These are phyloP conservation scores for Anisogramma anomala DNA, from an alignment of 2,329 filamentous ascomycete genomes.

Conservation along the genomic window DNA sequence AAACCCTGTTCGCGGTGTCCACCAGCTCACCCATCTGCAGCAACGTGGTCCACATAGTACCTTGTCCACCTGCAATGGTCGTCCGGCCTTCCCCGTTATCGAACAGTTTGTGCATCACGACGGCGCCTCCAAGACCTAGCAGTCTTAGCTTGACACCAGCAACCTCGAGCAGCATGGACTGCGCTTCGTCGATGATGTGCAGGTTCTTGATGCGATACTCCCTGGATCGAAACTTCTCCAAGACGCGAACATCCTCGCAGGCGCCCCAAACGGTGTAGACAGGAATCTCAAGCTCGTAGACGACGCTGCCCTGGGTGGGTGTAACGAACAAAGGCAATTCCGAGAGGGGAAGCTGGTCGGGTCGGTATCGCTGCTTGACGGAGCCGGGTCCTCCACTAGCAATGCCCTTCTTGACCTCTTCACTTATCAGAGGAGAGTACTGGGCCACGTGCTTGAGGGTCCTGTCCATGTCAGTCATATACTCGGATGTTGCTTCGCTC, in stretches of 20 bases:
- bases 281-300: conserved; percentile 83
- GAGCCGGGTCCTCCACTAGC: conserved; percentile 56
- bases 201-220: conserved; percentile 98
- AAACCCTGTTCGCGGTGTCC: conserved; percentile 94
- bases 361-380: conserved; percentile 74
- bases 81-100: conserved; percentile 97
- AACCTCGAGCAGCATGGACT: conserved; percentile 86
- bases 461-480: conserved; percentile 34
- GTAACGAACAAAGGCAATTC: conserved; percentile 75
- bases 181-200: conserved; percentile 96
- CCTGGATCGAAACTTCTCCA: conserved; percentile 93
- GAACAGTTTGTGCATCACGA: conserved; percentile 99
- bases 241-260: conserved; percentile 91
- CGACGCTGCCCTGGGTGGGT: conserved; percentile 43
- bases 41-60: conserved; percentile 98
- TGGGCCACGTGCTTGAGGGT: conserved; percentile 97
- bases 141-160: conserved; percentile 93
- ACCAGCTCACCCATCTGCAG: conserved; percentile 97
- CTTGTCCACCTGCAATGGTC: conserved; percentile 94
- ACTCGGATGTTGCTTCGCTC: background rate
- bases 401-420: conserved; percentile 59
- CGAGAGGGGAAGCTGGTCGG: conserved; percentile 78
- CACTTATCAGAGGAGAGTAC: conserved; percentile 87
- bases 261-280: conserved; percentile 99
- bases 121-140: conserved; percentile 84